A percentile compares a stretch with the other conserved stretches of the same genome.
Conservation (phyloP, 2,329 filamentous ascomycete species). For the Pyricularia grisea region DNA sequence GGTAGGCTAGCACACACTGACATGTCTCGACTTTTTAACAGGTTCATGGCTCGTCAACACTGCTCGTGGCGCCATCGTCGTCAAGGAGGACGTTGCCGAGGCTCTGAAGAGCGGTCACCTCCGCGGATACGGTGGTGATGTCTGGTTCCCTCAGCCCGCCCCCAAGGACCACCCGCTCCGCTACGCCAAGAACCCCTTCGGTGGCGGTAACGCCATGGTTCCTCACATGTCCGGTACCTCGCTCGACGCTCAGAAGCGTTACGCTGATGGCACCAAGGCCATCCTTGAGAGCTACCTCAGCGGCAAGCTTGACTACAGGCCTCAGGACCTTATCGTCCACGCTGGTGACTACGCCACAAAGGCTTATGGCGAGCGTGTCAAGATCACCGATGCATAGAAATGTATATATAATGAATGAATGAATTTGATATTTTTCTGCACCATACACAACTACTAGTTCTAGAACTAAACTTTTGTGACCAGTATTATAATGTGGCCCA, state of each 20-base stretch:
- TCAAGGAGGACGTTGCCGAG: slow-evolving; percentile 96
- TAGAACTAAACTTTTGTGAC: no score
- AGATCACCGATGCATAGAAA: slow-evolving; percentile 15
- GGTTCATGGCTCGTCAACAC: slow-evolving; percentile 98
- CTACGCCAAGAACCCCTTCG: slow-evolving; percentile 87
- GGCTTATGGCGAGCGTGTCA: slow-evolving; percentile 72
- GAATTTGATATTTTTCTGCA: neutral
- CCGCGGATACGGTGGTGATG: slow-evolving; percentile 78
- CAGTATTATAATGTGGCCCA: no score
- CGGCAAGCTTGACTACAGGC: slow-evolving; percentile 78
- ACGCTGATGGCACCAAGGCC: slow-evolving; percentile 77
- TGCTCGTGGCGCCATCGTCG: slow-evolving; percentile 94
- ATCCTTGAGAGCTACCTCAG: slow-evolving; percentile 89
- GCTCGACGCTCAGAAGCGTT: slow-evolving; percentile 93
- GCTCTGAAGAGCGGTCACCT: slow-evolving; percentile 88
- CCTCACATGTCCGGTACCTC: slow-evolving; percentile 98
- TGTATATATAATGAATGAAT: neutral
- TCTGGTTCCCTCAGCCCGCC: slow-evolving; percentile 97
- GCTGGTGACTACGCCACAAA: slow-evolving; percentile 90
- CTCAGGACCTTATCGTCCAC: slow-evolving; percentile 85
- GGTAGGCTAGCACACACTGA: neutral
- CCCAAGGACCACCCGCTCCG: slow-evolving; percentile 89
- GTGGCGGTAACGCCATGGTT: slow-evolving; percentile 97
- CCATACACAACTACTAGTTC: neutral
- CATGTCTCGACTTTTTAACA: slow-evolving; percentile 18